Conservation (phyloP, 768 basidiomycete genomes). For the Coprinellus micaceus region DNA sequence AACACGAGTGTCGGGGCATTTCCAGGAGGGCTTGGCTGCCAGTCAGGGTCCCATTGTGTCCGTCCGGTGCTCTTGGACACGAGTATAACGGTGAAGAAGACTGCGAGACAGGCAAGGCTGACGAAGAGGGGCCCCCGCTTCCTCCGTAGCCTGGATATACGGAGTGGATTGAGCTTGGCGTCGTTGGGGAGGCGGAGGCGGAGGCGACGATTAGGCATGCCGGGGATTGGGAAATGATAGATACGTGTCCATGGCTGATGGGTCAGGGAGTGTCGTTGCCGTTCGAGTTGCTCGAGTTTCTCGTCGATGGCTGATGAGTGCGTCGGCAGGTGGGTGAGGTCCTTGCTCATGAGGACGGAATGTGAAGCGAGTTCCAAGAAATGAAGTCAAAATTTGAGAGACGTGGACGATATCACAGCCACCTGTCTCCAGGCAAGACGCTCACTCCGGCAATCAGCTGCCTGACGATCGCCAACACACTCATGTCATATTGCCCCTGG, state of each 20-base stretch:
- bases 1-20: slow-evolving; percentile 70
- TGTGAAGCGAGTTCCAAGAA: not conserved
- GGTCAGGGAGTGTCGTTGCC: slow-evolving; percentile 25
- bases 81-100: slow-evolving; percentile 47
- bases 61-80: slow-evolving; percentile 39
- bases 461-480: too few relatives aligned
- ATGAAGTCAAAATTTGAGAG: not conserved
- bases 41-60: slow-evolving; percentile 41
- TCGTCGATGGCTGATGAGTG: slow-evolving; percentile 42
- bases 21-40: slow-evolving; percentile 27
- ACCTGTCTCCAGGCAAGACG: not conserved
- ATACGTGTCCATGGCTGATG: slow-evolving; percentile 50
- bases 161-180: slow-evolving; percentile 40
- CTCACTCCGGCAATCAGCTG: not conserved
- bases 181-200: slow-evolving; percentile 57
- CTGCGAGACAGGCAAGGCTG: slow-evolving; percentile 46
- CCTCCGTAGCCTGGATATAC: slow-evolving; percentile 46
- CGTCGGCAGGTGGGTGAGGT: slow-evolving; percentile 34
- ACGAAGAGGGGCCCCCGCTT: slow-evolving; percentile 55
- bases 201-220: slow-evolving; percentile 52
- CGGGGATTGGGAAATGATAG: slow-evolving; percentile 55
- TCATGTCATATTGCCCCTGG: too few relatives aligned
- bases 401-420: not conserved
- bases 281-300: slow-evolving; percentile 33
- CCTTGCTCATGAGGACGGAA: slow-evolving; percentile 8